Conservation (phyloP, 345 rosid genomes). For the Eucalyptus globulus region DNA sequence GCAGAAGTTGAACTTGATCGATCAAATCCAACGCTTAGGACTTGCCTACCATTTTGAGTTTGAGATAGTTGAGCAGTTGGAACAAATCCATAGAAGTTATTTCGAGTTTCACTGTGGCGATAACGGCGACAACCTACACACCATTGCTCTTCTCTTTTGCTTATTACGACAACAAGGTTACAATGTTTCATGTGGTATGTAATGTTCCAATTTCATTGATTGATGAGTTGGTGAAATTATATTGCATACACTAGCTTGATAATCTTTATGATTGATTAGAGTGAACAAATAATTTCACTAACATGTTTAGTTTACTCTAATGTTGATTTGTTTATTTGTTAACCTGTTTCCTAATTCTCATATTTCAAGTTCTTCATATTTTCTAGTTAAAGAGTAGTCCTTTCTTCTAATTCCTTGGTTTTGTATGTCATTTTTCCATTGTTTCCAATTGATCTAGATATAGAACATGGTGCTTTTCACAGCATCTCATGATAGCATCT, state of each 20-base stretch:
- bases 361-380: no score
- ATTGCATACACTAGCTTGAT: not conserved
- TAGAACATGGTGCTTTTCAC: no score
- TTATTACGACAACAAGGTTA: slow-evolving; percentile 16
- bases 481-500: no score
- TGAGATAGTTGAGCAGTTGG: not conserved
- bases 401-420: no score
- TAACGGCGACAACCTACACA: not conserved
- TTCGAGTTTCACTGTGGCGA: not conserved
- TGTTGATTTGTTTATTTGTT: no score
- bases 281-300: no score
- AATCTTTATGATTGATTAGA: no score
- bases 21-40: slow-evolving; percentile 11
- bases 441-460: no score
- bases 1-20: slow-evolving; percentile 2
- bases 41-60: slow-evolving; percentile 3
- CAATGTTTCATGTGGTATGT: not conserved
- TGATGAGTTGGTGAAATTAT: not conserved
- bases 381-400: no score
- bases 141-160: slow-evolving; percentile 4
- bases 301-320: no score
- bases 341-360: no score
- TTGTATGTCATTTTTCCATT: no score
- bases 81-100: not conserved
- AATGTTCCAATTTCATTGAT: not conserved